Base-by-base conservation (phyloP, 164 flowering plant species). In the Kingdonia uniflora region DNA sequence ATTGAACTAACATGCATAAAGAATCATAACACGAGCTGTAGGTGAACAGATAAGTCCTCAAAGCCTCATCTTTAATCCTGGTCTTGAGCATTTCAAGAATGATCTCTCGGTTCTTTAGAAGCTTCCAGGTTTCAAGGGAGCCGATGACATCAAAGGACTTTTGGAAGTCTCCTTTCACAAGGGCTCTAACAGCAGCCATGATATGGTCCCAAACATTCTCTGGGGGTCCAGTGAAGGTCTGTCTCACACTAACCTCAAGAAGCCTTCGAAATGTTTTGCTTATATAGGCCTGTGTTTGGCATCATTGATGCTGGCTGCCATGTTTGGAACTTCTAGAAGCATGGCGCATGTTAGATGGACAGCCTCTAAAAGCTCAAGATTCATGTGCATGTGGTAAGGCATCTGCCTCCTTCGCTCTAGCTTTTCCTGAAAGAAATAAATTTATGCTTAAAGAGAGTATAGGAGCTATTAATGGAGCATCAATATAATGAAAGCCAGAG, bases 61-160 rank as follows among this genome's bases (percentile, higher is more conserved):
- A 41, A 41, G 44, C 44, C 44, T 41, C 44, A 3, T 41, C 44
- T 16, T 41, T 41, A 14, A 41, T 41, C 17, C 11, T 11, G 44
- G 12, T 41, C 44, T 41, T 41, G 44, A 41, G 44, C 44, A 41
- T 14, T 41, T 10, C 15, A 10, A 41, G 44, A 41, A 41, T 16
- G 17, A 3, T 41, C 15, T 41, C 44, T 41, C 44, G 44, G 44
- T 41, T 41, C 44, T 16, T 10, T 16, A 41, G n/a, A 14, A 41
- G 44, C 44, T 41, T 41, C 44, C 44, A 41, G 44, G n/a, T 11
- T 3, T 41, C 44, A 41, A 41, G 44, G 44, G 44, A 41, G 44
- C 17, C 4, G n/a, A 41, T 41, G 17, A 41, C 15, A 41, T 41
- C 12, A 41, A 14, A 41, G 44, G 44, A 14, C 4, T 41, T 41